Evolutionary conservation across 2,329 filamentous ascomycete genomes (phyloP).

Genomic region (Madurella mycetomatis): DNA sequence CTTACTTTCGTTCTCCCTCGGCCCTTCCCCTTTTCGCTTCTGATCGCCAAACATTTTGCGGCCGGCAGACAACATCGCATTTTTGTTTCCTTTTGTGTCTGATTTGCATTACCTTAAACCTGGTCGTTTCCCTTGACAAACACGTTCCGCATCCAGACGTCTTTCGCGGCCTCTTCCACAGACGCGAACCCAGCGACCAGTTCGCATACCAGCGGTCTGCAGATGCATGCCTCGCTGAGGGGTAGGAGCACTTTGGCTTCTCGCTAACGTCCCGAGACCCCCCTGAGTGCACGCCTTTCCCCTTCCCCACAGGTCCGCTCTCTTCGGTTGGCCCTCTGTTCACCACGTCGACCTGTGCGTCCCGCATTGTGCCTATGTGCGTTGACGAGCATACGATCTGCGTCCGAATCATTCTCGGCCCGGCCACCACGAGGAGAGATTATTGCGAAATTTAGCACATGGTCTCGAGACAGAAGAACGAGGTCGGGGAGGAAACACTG

Average conservation of each 20-base stretch:
- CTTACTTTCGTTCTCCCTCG: constrained; percentile 1
- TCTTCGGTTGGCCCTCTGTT: neutral
- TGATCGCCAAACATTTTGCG: neutral
- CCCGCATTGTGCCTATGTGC: neutral
- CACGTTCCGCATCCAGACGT: neutral
- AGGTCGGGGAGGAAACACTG: neutral
- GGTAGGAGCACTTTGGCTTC: neutral
- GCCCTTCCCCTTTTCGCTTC: constrained; percentile 1
- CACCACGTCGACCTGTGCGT: neutral
- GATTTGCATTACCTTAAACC: neutral
- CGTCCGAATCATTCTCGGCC: neutral
- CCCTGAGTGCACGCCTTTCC: neutral
- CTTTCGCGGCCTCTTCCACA: neutral
- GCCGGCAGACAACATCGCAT: neutral
- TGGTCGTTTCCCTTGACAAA: neutral
- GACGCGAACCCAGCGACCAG: neutral
- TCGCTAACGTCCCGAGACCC: neutral
- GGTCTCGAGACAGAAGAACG: neutral
- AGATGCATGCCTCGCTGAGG: neutral
- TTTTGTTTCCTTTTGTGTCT: neutral
- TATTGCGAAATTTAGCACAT: neutral
- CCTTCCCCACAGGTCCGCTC: neutral
- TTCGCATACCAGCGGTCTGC: neutral
- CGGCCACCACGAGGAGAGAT: too few species aligned
- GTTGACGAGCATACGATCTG: neutral